These are phyloP conservation scores for Musa troglodytarum DNA, from an alignment of 176 grass and related monocot genomes.

Conservation along the genomic window DNA sequence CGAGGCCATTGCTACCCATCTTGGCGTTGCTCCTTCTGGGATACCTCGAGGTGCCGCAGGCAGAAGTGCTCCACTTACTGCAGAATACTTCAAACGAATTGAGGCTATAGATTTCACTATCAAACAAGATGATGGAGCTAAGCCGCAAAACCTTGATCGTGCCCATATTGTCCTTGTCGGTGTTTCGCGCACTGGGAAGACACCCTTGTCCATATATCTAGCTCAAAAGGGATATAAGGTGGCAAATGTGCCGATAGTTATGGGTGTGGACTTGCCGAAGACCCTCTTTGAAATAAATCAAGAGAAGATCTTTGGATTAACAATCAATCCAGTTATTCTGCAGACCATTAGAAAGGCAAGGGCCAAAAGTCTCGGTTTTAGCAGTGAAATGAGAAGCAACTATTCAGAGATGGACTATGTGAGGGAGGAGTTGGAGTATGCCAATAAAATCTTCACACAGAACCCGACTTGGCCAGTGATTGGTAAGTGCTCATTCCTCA, in stretches of 20 bases:
- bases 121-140: conserved; percentile 95
- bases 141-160: conserved; percentile 61
- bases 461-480: conserved; percentile 89
- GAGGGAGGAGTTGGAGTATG: conserved; percentile 53
- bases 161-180: conserved; percentile 77
- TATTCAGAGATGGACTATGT: conserved; percentile 96
- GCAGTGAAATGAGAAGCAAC: conserved; percentile 44
- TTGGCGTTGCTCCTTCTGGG: conserved; percentile 88
- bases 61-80: conserved; percentile 42
- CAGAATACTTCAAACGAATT: conserved; percentile 80
- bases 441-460: conserved; percentile 52
- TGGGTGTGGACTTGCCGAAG: conserved; percentile 81
- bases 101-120: conserved; percentile 96
- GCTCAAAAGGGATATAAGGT: conserved; percentile 97
- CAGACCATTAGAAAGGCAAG: conserved; percentile 83
- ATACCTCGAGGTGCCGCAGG: conserved; percentile 66
- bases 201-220: conserved; percentile 87
- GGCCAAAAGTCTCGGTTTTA: conserved; percentile 72
- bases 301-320: conserved; percentile 80
- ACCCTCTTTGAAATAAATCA: conserved; percentile 59
- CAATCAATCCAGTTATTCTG: conserved; percentile 67
- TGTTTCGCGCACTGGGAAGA: conserved; percentile 95
- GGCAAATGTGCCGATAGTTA: conserved; percentile 83
- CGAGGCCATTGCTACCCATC: conserved; percentile 83
- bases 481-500: conserved; percentile 33